These are phyloP conservation scores for Capsella bursapastoris DNA, from an alignment of 345 rosid species.

Conservation along the genomic window DNA sequence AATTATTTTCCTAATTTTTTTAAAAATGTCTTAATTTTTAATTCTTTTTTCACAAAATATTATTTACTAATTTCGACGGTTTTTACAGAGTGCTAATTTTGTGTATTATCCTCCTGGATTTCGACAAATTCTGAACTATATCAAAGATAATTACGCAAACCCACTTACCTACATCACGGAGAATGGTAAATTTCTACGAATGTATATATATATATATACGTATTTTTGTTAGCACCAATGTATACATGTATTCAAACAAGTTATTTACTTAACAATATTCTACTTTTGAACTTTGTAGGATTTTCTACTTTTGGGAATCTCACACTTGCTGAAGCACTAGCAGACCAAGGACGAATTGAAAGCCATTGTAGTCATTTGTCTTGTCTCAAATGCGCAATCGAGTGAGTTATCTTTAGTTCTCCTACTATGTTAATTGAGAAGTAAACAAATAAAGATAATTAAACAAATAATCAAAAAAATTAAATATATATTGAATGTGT, in stretches of 20 bases:
- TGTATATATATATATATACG: too few relatives aligned
- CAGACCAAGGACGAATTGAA: conserved; percentile 8
- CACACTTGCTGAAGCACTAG: not conserved
- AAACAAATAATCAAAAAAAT: too few relatives aligned
- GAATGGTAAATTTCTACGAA: not conserved
- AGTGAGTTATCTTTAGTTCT: conserved; percentile 9
- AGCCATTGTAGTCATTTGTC: conserved; percentile 11
- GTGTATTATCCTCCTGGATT: not conserved
- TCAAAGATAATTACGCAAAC: not conserved
- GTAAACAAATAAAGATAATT: too few relatives aligned
- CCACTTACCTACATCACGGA: not conserved
- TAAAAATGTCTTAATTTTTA: too few relatives aligned
- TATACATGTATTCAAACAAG: too few relatives aligned
- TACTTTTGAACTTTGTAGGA: conserved; percentile 1
- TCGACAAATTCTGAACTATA: not conserved
- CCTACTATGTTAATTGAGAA: too few relatives aligned
- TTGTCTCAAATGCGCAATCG: conserved; percentile 15
- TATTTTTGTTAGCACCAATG: too few relatives aligned
- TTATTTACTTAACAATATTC: not conserved
- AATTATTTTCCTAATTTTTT: too few relatives aligned
- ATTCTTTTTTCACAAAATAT: too few relatives aligned
- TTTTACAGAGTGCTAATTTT: not conserved
- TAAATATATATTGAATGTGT: too few relatives aligned
- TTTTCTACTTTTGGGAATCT: not conserved
- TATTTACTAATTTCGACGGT: not conserved